phyloP scores from a whole-genome alignment of 2,329 filamentous ascomycete genomes.

The Colletotrichum sp. region DNA sequence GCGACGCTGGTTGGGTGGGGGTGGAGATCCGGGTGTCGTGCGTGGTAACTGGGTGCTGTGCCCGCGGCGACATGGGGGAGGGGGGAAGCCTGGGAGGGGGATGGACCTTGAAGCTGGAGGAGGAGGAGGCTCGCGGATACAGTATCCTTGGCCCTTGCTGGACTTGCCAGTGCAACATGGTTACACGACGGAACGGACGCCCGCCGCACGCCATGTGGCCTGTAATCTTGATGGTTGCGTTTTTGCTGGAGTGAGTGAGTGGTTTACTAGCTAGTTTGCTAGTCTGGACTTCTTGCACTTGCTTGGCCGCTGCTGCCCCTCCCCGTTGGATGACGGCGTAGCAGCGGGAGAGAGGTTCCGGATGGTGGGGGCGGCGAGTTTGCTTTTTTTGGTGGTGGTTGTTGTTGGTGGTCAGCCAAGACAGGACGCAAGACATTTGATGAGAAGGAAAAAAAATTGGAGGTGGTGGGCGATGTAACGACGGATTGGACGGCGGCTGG shows the following conservation, averaged over 20 bases:
- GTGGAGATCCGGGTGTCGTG: not conserved
- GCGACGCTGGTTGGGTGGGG: slow-evolving; percentile 2
- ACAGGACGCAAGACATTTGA: not conserved
- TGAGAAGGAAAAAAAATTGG: not conserved
- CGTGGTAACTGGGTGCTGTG: not conserved
- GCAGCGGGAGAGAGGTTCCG: not conserved
- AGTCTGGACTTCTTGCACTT: not conserved
- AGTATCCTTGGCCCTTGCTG: not conserved
- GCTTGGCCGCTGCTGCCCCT: not conserved
- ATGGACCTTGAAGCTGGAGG: not conserved
- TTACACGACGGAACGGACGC: not conserved
- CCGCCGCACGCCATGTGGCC: not conserved
- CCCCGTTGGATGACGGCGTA: not conserved
- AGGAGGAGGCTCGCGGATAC: not conserved
- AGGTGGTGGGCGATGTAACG: not conserved
- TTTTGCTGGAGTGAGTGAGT: not conserved
- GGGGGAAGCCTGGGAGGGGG: not conserved
- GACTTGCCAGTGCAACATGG: not conserved
- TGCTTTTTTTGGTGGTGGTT: not conserved
- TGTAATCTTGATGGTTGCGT: not conserved
- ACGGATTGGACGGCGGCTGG: not conserved
- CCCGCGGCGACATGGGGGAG: not conserved
- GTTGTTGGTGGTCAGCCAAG: not conserved
- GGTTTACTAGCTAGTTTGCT: not conserved
- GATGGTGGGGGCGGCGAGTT: not conserved